phyloP scores from a whole-genome alignment of 2,329 filamentous ascomycete genomes.

The Mariannaea sp. region DNA sequence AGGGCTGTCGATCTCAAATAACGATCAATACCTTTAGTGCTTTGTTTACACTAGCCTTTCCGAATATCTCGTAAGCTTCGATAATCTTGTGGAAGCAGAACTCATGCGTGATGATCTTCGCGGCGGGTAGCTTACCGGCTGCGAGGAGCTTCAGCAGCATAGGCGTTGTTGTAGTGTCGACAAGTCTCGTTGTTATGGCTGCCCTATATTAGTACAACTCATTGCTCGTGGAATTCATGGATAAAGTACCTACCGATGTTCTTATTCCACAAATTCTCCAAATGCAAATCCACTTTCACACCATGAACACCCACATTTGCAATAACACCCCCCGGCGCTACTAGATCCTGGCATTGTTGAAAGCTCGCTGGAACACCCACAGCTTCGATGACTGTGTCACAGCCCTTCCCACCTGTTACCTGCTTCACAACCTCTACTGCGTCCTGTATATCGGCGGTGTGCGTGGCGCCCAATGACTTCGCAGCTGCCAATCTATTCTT shows the following conservation, averaged over 20 bases:
- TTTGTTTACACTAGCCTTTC: too few species aligned
- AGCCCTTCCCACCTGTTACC: conserved; percentile 56
- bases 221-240: accelerated
- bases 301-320: conserved; percentile 65
- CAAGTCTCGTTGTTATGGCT: conserved; percentile 53
- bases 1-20: too few species aligned
- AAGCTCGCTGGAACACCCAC: conserved; percentile 60
- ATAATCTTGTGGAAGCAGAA: too few species aligned
- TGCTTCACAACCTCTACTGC: conserved; percentile 46
- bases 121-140: conserved; percentile 48
- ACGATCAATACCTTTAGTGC: too few species aligned
- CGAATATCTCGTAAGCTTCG: too few species aligned
- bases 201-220: too few species aligned
- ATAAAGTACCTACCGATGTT: conserved; percentile 50
- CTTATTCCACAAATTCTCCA: conserved; percentile 59
- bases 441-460: conserved; percentile 47
- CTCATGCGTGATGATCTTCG: conserved; percentile 53
- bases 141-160: conserved; percentile 54
- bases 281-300: conserved; percentile 54
- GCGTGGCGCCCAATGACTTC: conserved; percentile 53
- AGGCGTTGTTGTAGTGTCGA: conserved; percentile 53
- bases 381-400: conserved; percentile 62
- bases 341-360: conserved; percentile 56
- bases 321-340: conserved; percentile 58
- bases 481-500: conserved; percentile 52